Percentiles rank a stretch among this genome's conserved stretches.
Evolutionary conservation across 2,329 filamentous ascomycete species (phyloP).

Genomic region (Penicillium brevicompactum): DNA sequence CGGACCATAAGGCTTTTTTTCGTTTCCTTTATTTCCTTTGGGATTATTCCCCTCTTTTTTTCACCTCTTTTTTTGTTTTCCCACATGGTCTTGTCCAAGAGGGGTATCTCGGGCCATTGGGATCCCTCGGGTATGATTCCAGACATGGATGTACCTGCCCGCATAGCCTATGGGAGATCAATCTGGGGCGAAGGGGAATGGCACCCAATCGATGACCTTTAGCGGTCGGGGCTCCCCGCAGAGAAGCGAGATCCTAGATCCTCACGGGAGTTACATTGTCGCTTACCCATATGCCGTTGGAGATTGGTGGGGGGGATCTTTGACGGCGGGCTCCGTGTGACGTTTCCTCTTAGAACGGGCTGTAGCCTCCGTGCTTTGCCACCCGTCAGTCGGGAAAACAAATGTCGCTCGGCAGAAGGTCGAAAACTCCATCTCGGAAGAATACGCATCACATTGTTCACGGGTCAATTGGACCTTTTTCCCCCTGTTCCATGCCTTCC

Average conservation of each 20-base stretch:
- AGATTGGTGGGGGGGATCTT: conserved; percentile 5
- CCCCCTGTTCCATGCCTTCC: background rate
- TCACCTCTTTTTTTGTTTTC: background rate
- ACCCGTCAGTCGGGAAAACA: conserved; percentile 2
- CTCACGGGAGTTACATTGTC: conserved; percentile 8
- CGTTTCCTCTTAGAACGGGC: conserved; percentile 1
- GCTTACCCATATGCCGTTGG: background rate
- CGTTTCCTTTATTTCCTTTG: background rate
- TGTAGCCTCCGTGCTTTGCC: background rate
- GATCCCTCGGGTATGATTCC: conserved; percentile 10
- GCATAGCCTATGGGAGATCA: conserved; percentile 6
- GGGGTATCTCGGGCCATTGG: conserved; percentile 10
- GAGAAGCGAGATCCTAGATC: conserved; percentile 11
- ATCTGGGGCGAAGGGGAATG: background rate
- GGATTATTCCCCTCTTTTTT: background rate
- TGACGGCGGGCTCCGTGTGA: conserved; percentile 10
- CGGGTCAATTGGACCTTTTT: conserved; percentile 1
- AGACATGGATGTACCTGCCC: conserved; percentile 3
- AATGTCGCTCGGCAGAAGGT: conserved; percentile 4
- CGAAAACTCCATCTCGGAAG: background rate
- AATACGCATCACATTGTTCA: conserved; percentile 1
- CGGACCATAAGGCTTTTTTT: conserved; percentile 6
- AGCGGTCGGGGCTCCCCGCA: conserved; percentile 8
- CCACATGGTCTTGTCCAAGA: background rate
- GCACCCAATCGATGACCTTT: conserved; percentile 1